These are phyloP conservation scores for Nannizzia gypsea DNA, from an alignment of 2,329 filamentous ascomycete genomes.

Conservation along the genomic window DNA sequence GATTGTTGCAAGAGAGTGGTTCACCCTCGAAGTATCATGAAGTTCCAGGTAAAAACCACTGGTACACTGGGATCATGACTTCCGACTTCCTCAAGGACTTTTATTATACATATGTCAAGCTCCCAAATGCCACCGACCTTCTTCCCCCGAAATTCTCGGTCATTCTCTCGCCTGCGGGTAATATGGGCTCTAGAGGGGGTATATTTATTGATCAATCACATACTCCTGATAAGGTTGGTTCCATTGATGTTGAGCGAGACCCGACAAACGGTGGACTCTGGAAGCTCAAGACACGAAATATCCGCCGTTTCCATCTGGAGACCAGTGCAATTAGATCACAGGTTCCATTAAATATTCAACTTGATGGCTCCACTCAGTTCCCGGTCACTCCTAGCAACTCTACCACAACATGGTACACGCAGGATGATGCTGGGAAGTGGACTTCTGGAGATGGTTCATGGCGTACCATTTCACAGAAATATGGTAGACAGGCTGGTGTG, in stretches of 20 bases:
- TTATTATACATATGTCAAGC: constrained; percentile 26
- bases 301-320: constrained; percentile 31
- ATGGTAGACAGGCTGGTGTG: constrained; percentile 40
- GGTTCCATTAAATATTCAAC: constrained; percentile 12
- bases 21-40: constrained; percentile 40
- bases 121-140: constrained; percentile 4
- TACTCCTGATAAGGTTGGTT: constrained; percentile 41
- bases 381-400: constrained; percentile 7
- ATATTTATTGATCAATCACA: constrained; percentile 40
- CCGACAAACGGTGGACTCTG: constrained; percentile 19
- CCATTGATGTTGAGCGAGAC: constrained; percentile 31
- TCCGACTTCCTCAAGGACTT: constrained; percentile 39
- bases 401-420: constrained; percentile 19
- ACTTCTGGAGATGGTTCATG: constrained; percentile 15
- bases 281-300: constrained; percentile 33
- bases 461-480: constrained; percentile 25
- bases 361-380: constrained; percentile 17
- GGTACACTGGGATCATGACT: constrained; percentile 46
- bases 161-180: constrained; percentile 41
- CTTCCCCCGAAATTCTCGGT: constrained; percentile 35
- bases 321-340: not conserved
- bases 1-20: constrained; percentile 35
- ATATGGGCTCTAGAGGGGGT: constrained; percentile 42
- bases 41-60: constrained; percentile 39
- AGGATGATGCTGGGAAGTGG: constrained; percentile 16